phyloP scores from a whole-genome alignment of 1,284 basidiomycete species.

The Microbotryum intermedium region DNA sequence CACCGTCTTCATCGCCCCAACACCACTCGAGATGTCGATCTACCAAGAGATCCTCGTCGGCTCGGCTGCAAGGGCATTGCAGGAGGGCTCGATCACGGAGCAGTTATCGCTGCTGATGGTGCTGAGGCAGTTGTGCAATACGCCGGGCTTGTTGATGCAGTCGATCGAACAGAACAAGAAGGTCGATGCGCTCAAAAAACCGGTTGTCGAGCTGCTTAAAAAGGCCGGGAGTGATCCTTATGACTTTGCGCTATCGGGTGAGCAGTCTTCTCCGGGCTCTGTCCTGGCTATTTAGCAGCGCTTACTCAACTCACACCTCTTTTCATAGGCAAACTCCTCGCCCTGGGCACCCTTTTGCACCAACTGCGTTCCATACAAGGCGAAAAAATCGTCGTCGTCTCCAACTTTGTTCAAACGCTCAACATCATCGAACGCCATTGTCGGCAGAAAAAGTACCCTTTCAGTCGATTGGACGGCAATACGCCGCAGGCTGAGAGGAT shows the following conservation, averaged over 20 bases:
- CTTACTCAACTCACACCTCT: conserved; percentile 48
- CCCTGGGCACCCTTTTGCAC: conserved; percentile 63
- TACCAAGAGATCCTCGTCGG: conserved; percentile 61
- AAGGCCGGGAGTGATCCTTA: conserved; percentile 49
- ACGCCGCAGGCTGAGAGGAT: conserved; percentile 73
- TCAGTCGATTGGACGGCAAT: conserved; percentile 78
- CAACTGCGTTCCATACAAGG: conserved; percentile 58
- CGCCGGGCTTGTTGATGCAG: conserved; percentile 73
- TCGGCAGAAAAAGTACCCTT: conserved; percentile 64
- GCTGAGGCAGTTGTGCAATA: conserved; percentile 80
- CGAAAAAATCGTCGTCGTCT: conserved; percentile 78
- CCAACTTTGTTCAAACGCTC: conserved; percentile 57
- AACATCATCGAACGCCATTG: conserved; percentile 85
- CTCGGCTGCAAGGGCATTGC: conserved; percentile 10
- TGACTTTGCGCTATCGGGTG: conserved; percentile 52
- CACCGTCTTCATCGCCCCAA: conserved; percentile 81
- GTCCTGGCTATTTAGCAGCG: not conserved
- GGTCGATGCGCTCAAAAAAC: conserved; percentile 46
- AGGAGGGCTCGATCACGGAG: conserved; percentile 22
- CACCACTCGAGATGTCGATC: conserved; percentile 67
- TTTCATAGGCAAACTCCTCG: conserved; percentile 71
- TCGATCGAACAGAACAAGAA: conserved; percentile 40
- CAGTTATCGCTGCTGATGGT: conserved; percentile 36
- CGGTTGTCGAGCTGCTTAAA: conserved; percentile 45
- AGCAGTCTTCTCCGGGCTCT: not conserved